These are phyloP conservation scores for Ampelomyces quisqualis DNA, from an alignment of 2,329 filamentous ascomycete species.

Conservation along the genomic window DNA sequence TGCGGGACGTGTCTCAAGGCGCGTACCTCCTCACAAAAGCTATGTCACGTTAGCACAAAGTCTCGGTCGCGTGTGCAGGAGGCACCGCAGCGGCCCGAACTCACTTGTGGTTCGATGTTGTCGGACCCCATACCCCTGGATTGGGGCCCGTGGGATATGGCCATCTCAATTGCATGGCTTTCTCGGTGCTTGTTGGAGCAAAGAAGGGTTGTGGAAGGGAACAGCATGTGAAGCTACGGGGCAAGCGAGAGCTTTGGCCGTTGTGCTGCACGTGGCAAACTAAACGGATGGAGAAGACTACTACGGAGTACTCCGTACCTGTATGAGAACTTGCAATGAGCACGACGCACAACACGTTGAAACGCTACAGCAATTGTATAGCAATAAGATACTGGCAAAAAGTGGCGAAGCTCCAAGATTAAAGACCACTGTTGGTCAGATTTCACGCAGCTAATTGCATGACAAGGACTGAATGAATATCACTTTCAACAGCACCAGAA, in stretches of 20 bases:
- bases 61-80: conserved; percentile 5
- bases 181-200: neutral
- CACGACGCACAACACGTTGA: neutral
- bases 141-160: conserved; percentile 24
- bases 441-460: too few species aligned
- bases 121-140: conserved; percentile 27
- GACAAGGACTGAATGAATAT: too few species aligned
- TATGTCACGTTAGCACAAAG: conserved; percentile 18
- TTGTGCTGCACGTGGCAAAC: conserved; percentile 16
- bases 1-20: neutral
- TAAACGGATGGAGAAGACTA: conserved; percentile 5
- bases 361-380: too few species aligned
- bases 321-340: too few species aligned
- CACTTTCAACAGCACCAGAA: neutral
- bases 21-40: conserved; percentile 42
- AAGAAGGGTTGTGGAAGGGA: neutral
- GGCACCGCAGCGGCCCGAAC: conserved; percentile 7
- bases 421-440: too few species aligned
- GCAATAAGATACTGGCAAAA: too few species aligned
- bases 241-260: conserved; percentile 11
- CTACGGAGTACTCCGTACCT: too few species aligned
- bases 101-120: conserved; percentile 40
- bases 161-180: conserved; percentile 29
- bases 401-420: too few species aligned
- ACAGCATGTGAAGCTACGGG: neutral